phyloP scores from a whole-genome alignment of 495 filamentous ascomycete genomes.

The Penicillium cataractarum region DNA sequence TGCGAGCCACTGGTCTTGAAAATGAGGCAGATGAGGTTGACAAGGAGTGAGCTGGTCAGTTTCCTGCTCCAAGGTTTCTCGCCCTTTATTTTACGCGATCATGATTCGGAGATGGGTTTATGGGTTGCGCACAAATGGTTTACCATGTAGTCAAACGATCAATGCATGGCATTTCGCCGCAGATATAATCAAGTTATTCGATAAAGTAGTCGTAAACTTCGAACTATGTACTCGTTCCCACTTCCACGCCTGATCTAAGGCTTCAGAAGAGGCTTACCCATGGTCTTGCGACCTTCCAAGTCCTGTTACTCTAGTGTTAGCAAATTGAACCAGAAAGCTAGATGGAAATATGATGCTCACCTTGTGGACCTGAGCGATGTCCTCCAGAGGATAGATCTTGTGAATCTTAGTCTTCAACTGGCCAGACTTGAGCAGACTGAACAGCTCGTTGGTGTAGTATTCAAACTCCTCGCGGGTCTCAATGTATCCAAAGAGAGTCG shows the following conservation, averaged over 20 bases:
- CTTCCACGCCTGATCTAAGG: slow-evolving; percentile 24
- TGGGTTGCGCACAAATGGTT: background rate
- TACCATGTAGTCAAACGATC: background rate
- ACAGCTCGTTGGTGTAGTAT: slow-evolving; percentile 71
- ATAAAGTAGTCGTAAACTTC: background rate
- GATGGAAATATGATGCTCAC: slow-evolving; percentile 33
- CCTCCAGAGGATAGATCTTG: slow-evolving; percentile 77
- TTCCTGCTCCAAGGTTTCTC: too few relatives aligned
- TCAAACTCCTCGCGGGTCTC: slow-evolving; percentile 76
- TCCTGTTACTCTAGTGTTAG: slow-evolving; percentile 51
- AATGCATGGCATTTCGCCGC: background rate
- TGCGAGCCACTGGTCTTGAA: slow-evolving; percentile 12
- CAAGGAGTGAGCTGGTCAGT: slow-evolving; percentile 2
- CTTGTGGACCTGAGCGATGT: slow-evolving; percentile 72
- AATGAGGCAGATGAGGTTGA: slow-evolving; percentile 10
- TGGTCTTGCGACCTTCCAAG: slow-evolving; percentile 80
- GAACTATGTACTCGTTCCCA: background rate
- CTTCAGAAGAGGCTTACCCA: slow-evolving; percentile 66
- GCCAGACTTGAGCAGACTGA: slow-evolving; percentile 66
- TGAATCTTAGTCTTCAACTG: slow-evolving; percentile 77
- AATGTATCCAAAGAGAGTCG: slow-evolving; percentile 75
- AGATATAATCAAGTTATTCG: background rate
- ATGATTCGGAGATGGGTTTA: background rate
- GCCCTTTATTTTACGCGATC: background rate
- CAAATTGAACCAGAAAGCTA: background rate